Conservation (phyloP, 345 rosid species). For the Cochlearia excelsa region DNA sequence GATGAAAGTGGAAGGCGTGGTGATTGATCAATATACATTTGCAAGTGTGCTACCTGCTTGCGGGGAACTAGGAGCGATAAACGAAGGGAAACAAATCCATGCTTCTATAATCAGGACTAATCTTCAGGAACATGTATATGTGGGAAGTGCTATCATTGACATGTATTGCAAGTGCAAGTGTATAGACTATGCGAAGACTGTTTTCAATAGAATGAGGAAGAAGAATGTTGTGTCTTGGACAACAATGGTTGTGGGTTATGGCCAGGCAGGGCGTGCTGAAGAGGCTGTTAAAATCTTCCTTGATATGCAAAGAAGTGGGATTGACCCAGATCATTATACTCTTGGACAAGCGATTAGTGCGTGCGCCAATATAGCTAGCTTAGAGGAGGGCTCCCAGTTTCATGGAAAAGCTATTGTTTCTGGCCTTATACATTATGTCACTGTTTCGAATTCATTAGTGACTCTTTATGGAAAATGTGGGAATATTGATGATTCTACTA, state of each 20-base stretch:
- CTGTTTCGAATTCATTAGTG: slow-evolving; percentile 83
- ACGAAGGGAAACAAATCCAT: slow-evolving; percentile 73
- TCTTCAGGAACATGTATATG: slow-evolving; percentile 59
- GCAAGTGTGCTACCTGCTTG: slow-evolving; percentile 86
- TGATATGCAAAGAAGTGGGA: slow-evolving; percentile 71
- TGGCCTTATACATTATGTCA: slow-evolving; percentile 55
- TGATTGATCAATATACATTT: slow-evolving; percentile 80
- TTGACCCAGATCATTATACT: slow-evolving; percentile 80
- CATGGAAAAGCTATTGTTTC: slow-evolving; percentile 65
- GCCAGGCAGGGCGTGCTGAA: slow-evolving; percentile 72
- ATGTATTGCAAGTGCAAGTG: slow-evolving; percentile 85
- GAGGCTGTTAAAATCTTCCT: slow-evolving; percentile 66
- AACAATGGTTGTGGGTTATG: slow-evolving; percentile 90
- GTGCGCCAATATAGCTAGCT: slow-evolving; percentile 81
- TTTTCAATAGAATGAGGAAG: slow-evolving; percentile 54
- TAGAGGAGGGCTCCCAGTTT: slow-evolving; percentile 90
- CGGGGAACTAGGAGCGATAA: slow-evolving; percentile 52
- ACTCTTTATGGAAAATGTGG: slow-evolving; percentile 93
- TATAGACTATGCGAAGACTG: slow-evolving; percentile 57
- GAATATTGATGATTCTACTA: slow-evolving; percentile 53
- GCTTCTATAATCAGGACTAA: slow-evolving; percentile 55
- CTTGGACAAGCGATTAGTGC: slow-evolving; percentile 85
- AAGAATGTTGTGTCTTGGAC: slow-evolving; percentile 95
- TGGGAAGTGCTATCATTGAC: slow-evolving; percentile 88
- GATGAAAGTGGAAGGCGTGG: slow-evolving; percentile 60